These are phyloP conservation scores for Penicillium vulpinum DNA, from an alignment of 2,329 filamentous ascomycete genomes.

Conservation along the genomic window DNA sequence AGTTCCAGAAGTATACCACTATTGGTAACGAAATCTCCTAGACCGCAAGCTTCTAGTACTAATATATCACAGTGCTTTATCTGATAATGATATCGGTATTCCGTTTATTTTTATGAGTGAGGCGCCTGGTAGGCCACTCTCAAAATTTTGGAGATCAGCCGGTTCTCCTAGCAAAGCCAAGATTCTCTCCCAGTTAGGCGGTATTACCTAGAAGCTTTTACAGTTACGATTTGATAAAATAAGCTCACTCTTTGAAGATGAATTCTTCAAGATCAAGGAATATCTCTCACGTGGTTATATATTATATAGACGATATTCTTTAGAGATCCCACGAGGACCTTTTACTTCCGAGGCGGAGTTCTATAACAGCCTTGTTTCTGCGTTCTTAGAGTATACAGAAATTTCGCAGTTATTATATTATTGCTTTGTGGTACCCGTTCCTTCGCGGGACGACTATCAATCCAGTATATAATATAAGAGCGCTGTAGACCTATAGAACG, in stretches of 20 bases:
- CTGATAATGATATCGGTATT: neutral
- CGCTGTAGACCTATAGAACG: constrained; percentile 23
- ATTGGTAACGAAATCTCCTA: neutral
- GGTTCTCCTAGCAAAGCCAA: neutral
- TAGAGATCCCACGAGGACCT: neutral
- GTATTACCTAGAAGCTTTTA: neutral
- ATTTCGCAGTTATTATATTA: constrained; percentile 15
- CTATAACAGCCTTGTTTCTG: neutral
- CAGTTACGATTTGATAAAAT: neutral
- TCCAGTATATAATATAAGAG: constrained; percentile 13
- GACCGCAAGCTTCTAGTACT: neutral
- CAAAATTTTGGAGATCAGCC: neutral
- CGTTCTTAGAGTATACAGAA: constrained; percentile 12
- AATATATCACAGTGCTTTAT: neutral
- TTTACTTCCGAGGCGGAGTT: neutral
- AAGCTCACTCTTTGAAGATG: neutral
- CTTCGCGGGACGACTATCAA: constrained; percentile 9
- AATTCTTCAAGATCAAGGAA: neutral
- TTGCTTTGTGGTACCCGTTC: constrained; percentile 18
- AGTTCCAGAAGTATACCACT: neutral
- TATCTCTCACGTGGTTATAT: neutral
- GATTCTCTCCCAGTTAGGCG: neutral
- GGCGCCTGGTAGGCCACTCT: neutral
- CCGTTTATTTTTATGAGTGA: neutral
- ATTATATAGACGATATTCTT: neutral